Evolutionary conservation across 352 stramenopile species (phyloP), one percentile per base, ranked within the genome.

Genomic region (Globisporangium splendens): DNA sequence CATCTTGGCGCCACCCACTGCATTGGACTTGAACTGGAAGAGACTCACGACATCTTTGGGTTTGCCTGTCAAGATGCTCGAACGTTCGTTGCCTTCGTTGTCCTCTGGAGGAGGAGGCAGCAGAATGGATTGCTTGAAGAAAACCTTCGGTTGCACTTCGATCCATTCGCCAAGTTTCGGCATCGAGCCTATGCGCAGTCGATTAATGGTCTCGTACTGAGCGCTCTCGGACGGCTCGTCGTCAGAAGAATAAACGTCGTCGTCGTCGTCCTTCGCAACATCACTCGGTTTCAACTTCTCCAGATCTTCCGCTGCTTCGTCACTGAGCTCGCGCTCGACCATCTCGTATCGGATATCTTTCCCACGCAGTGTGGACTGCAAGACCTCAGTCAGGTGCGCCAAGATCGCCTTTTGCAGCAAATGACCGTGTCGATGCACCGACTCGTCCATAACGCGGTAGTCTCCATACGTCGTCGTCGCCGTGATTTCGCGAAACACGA

Each of bases 351-450:
- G 51, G 1, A 62, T 68, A 53, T 74, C 62, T 44, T 72, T 75
- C 31, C 59, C 68, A 38, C 70, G 64, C 18, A 88, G 66, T 24
- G 72, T 56, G 13, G 39, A 15, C 39, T 10, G 39, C 13, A 83
- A 60, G 28, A 70, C 61, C 38, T 73, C 65, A n/a, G 67, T 62
- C 47, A 87, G 46, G 53, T 83, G 74, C 41, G 76, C 42, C 12
- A 70, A 60, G 56, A 88, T 77, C 52, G 77, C 77, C 55, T 80
- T 83, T 59, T 83, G 70, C 24, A 88, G 61, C 50, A 88, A 56
- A 22, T 77, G 54, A 46, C 78, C 78, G 51, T 82, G 68, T 49
- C 79, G 58, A 8, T 82, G 62, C 24, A 73, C 65, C 20, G 44
- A 54, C 18, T 46, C 54, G 56, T 77, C 68, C 42, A 65, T 38